Evolutionary conservation across 805 yeast genomes (phyloP).

Genomic region (Lipomyces kockii): DNA sequence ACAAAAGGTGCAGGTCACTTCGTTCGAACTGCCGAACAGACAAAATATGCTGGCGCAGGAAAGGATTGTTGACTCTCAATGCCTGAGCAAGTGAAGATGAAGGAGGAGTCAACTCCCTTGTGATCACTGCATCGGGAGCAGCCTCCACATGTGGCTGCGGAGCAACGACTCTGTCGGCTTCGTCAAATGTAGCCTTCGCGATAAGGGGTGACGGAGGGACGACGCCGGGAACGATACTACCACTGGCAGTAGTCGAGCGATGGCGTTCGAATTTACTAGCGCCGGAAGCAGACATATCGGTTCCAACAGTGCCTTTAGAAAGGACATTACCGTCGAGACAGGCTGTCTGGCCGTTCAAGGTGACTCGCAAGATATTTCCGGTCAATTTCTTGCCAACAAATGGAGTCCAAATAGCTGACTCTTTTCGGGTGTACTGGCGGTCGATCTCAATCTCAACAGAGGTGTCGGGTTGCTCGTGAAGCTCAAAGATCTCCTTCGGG

Average conservation of each 20-base stretch:
- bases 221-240: conserved; percentile 40
- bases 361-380: conserved; percentile 90
- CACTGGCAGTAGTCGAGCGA: conserved; percentile 34
- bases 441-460: conserved; percentile 83
- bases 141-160: conserved; percentile 20
- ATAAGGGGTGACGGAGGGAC: conserved; percentile 27
- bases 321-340: conserved; percentile 82
- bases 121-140: conserved; percentile 27
- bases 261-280: conserved; percentile 42
- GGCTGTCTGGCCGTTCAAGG: conserved; percentile 74
- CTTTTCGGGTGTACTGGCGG: conserved; percentile 51
- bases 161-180: conserved; percentile 46
- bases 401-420: conserved; percentile 56
- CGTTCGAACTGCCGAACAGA: conserved; percentile 88
- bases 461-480: conserved; percentile 75
- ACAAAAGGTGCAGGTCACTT: conserved; percentile 86
- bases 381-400: conserved; percentile 57
- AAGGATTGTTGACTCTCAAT: conserved; percentile 84
- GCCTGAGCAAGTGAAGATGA: conserved; percentile 71
- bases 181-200: conserved; percentile 47
- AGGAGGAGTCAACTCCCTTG: conserved; percentile 44
- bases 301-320: conserved; percentile 64
- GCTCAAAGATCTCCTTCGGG: conserved; percentile 80
- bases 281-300: conserved; percentile 56
- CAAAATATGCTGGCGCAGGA: conserved; percentile 82